A percentile compares a stretch with the other conserved stretches of the same genome.
Evolutionary conservation across 345 rosid genomes (phyloP).

Genomic region (Moricandia arvensis): DNA sequence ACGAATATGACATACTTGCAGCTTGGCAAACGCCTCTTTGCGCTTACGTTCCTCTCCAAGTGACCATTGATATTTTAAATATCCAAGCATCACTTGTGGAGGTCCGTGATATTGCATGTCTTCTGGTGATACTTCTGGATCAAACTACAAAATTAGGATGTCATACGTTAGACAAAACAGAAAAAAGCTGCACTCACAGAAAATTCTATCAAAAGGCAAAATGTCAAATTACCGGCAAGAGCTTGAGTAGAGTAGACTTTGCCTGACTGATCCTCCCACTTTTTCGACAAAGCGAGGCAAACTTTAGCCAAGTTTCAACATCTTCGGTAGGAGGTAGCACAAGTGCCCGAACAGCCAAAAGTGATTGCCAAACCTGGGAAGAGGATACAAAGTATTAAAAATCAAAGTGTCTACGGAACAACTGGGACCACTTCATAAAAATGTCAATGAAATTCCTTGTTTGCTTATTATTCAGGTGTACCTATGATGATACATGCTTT

Average conservation of each 20-base stretch:
- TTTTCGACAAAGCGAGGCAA: conserved; percentile 87
- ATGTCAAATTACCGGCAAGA: conserved; percentile 67
- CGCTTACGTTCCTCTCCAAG: conserved; percentile 95
- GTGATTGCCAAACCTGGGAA: conserved; percentile 85
- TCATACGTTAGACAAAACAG: conserved; percentile 17
- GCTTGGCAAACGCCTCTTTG: conserved; percentile 81
- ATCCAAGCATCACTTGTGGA: conserved; percentile 94
- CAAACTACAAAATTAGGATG: conserved; percentile 56
- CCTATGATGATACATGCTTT: conserved; percentile 5
- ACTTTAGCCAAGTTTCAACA: conserved; percentile 91
- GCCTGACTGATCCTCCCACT: conserved; percentile 93
- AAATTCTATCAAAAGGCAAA: conserved; percentile 14
- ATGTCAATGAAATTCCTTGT: conserved; percentile 9
- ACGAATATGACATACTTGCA: conserved; percentile 56
- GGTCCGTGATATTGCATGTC: conserved; percentile 75
- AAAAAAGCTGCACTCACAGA: conserved; percentile 10
- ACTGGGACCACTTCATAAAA: conserved; percentile 1
- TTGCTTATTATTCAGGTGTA: conserved; percentile 1
- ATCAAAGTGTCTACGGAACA: neutral
- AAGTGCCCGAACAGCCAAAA: conserved; percentile 89
- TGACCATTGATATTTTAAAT: conserved; percentile 94
- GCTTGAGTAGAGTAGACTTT: conserved; percentile 86
- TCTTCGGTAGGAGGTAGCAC: conserved; percentile 93
- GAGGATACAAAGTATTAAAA: conserved; percentile 3
- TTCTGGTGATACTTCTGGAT: conserved; percentile 84